phyloP scores from a whole-genome alignment of 116 monocot genomes.

The Trichopus zeylanicus region DNA sequence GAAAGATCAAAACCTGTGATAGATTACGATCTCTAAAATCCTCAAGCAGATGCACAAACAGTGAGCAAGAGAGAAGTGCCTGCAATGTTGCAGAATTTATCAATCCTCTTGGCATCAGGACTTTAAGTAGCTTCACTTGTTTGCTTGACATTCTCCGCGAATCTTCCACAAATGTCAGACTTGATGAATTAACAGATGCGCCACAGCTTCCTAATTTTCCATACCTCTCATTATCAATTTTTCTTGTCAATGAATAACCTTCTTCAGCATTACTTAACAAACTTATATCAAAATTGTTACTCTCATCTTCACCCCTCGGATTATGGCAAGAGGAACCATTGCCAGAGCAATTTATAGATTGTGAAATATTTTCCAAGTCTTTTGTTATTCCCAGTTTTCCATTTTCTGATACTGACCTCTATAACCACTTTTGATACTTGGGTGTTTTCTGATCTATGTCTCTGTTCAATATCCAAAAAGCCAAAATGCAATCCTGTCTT shows the following conservation, averaged over 20 bases:
- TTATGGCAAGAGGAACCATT: not conserved
- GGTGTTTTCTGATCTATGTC: constrained; percentile 5
- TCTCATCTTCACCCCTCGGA: constrained; percentile 13
- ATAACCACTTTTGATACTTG: not conserved
- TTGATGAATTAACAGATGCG: not conserved
- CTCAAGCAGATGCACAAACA: no score
- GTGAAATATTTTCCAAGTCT: constrained; percentile 9
- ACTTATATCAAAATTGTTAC: constrained; percentile 1
- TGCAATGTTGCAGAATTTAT: no score
- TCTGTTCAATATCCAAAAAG: constrained; percentile 44
- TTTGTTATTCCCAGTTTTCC: not conserved
- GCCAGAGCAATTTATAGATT: constrained; percentile 18
- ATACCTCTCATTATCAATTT: constrained; percentile 5
- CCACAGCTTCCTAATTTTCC: not conserved
- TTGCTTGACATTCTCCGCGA: not conserved
- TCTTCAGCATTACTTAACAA: not conserved
- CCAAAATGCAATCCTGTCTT: constrained; percentile 55
- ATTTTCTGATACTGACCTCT: constrained; percentile 9
- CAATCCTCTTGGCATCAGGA: not conserved
- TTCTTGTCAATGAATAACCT: not conserved
- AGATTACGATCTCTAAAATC: no score
- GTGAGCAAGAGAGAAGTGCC: no score
- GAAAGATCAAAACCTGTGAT: no score
- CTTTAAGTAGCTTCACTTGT: not conserved
- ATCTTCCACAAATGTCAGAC: not conserved